A percentile compares a stretch with the other conserved stretches of the same genome.
These are phyloP conservation scores for Cinnamomum chago DNA, from an alignment of 164 flowering plant species.

Conservation along the genomic window DNA sequence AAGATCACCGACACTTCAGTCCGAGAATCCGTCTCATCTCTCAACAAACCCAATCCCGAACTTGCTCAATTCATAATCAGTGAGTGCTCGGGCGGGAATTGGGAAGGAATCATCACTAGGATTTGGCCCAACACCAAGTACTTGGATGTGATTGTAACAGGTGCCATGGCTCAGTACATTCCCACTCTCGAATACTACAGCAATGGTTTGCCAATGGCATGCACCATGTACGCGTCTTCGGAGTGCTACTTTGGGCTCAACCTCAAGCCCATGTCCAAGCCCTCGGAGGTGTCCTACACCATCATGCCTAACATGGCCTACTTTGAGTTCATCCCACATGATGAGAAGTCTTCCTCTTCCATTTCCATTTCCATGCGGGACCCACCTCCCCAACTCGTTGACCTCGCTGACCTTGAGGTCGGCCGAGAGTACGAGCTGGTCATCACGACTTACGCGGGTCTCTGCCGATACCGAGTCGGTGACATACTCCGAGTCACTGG, in stretches of 20 bases:
- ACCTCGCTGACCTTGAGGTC: conserved; percentile 51
- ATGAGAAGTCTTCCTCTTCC: conserved; percentile 14
- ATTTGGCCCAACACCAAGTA: conserved; percentile 88
- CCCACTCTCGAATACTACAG: conserved; percentile 68
- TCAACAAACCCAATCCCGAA: conserved; percentile 44
- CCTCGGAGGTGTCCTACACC: conserved; percentile 66
- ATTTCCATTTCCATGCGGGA: conserved; percentile 6
- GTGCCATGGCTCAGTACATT: conserved; percentile 86
- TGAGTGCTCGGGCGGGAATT: conserved; percentile 45
- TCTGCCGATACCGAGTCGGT: conserved; percentile 64
- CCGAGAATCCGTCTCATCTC: conserved; percentile 26
- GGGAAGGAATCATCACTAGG: conserved; percentile 60
- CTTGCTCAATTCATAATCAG: conserved; percentile 40
- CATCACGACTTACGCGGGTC: conserved; percentile 63
- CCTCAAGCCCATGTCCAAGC: conserved; percentile 55
- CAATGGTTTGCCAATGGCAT: conserved; percentile 49
- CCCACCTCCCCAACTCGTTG: conserved; percentile 35
- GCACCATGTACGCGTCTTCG: conserved; percentile 86
- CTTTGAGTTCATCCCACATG: conserved; percentile 64
- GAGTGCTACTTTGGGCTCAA: conserved; percentile 78
- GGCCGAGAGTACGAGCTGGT: conserved; percentile 73
- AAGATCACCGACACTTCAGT: conserved; percentile 42
- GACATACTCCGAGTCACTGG: conserved; percentile 64
- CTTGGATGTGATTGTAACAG: conserved; percentile 74
- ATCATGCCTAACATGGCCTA: conserved; percentile 82